Evolutionary conservation across 2,329 filamentous ascomycete genomes (phyloP), one percentile per base, ranked within the genome.

Genomic region (Colletotrichum tofieldiae): DNA sequence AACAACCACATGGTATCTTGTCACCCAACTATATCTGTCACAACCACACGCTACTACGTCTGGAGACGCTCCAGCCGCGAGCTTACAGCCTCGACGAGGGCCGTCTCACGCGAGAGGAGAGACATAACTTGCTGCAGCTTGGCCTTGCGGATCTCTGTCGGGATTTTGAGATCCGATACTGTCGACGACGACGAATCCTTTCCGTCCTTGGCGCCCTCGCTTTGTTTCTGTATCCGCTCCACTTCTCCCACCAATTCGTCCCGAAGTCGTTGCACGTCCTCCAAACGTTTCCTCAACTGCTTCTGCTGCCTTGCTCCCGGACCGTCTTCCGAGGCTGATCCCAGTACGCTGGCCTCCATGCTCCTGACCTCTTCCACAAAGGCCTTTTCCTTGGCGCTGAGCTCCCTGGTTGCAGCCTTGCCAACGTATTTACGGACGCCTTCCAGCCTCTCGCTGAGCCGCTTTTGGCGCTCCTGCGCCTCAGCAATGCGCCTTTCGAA

Each of bases 81-180:
- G 75, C 87, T 90, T 29, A 93, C 88, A 29, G 90, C 92, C 75
- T 93, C 91, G 8, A 94, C 89, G 76, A 94, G 80, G 6, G 91
- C 91, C 58, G 89, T 89, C 81, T 94, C 92, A 37, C 92, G 84
- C 69, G 92, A 90, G 75, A 94, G 81, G 72, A 93, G 80, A 37
- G 82, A 82, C 81, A 90, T 90, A 29, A 94, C 90, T 78, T 93
- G 88, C 68, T 85, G 85, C 75, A 93, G 81, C 81, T 93, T 93
- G 62, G 85, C 87, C 81, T 86, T 89, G 71, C 91, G 86, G 71
- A 93, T 86, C 66, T 91, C 89, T 26, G 86, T 82, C 16, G 91
- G 89, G 65, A 93, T 89, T 74, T 85, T 84, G 62, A 89, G 75
- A 71, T 87, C 84, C 56, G 78, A 75, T 43, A 74, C 76, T n/a